Conservation (phyloP, 495 filamentous ascomycete genomes). For the Tetracladium setigerum region DNA sequence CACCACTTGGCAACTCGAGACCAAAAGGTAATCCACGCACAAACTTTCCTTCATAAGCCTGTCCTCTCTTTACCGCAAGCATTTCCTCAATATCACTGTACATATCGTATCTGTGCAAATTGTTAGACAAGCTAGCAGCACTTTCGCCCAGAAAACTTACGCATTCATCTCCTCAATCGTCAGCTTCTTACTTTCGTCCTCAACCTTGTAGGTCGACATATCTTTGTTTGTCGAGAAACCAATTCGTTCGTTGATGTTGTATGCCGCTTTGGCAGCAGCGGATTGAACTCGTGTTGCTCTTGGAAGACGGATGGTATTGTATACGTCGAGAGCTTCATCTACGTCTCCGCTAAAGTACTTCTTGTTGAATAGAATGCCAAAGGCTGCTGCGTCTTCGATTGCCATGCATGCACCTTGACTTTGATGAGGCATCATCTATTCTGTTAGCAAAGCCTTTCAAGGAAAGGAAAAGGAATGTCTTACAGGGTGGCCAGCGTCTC, state of each 20-base stretch:
- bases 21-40: too few relatives aligned
- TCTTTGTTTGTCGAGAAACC: slow-evolving; percentile 40
- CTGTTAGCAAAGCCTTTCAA: not conserved
- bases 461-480: too few relatives aligned
- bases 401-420: slow-evolving; percentile 45
- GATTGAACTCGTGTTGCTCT: slow-evolving; percentile 37
- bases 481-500: slow-evolving; percentile 32
- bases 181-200: slow-evolving; percentile 35
- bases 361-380: slow-evolving; percentile 37
- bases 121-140: too few relatives aligned
- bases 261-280: slow-evolving; percentile 36
- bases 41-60: too few relatives aligned
- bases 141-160: too few relatives aligned
- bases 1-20: too few relatives aligned
- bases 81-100: too few relatives aligned
- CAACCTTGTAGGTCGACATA: slow-evolving; percentile 34
- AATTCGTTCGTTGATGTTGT: slow-evolving; percentile 44
- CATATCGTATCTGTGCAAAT: too few relatives aligned
- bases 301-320: slow-evolving; percentile 35
- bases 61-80: too few relatives aligned
- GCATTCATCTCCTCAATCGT: slow-evolving; percentile 46
- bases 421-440: slow-evolving; percentile 43
- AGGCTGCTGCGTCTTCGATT: slow-evolving; percentile 41
- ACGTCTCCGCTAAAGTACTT: slow-evolving; percentile 35
- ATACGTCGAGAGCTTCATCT: slow-evolving; percentile 26